These are phyloP conservation scores for Septoria linicola DNA, from an alignment of 2,329 filamentous ascomycete species.

Conservation along the genomic window DNA sequence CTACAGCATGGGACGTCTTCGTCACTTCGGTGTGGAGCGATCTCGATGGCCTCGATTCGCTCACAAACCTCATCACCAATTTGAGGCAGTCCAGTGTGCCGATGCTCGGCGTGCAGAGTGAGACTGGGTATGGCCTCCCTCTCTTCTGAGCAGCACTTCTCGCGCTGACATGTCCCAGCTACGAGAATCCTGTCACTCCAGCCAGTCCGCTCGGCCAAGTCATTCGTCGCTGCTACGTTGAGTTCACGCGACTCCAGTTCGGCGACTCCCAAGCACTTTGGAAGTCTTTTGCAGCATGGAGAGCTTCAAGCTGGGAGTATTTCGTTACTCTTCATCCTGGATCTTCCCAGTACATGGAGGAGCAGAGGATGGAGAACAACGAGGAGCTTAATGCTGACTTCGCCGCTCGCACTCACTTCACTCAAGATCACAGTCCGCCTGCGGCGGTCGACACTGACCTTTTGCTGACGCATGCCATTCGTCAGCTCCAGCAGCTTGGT, in stretches of 20 bases:
- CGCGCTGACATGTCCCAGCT: neutral
- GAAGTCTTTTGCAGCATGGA: slow-evolving; percentile 77
- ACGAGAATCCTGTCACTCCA: slow-evolving; percentile 54
- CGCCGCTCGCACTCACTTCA: neutral
- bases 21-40: slow-evolving; percentile 73
- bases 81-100: slow-evolving; percentile 26
- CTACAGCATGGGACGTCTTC: slow-evolving; percentile 84
- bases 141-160: neutral
- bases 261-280: slow-evolving; percentile 75
- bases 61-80: slow-evolving; percentile 65
- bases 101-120: neutral
- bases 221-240: slow-evolving; percentile 71
- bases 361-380: neutral
- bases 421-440: slow-evolving; percentile 8
- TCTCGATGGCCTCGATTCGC: slow-evolving; percentile 74
- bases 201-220: slow-evolving; percentile 81
- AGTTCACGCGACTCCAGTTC: slow-evolving; percentile 79
- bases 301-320: slow-evolving; percentile 67
- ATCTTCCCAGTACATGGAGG: slow-evolving; percentile 28
- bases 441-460: slow-evolving; percentile 33
- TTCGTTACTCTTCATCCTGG: slow-evolving; percentile 57
- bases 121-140: neutral
- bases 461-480: slow-evolving; percentile 82
- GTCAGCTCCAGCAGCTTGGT: slow-evolving; percentile 80
- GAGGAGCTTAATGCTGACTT: neutral